A percentile compares a stretch with the other conserved stretches of the same genome.
Evolutionary conservation across 202 grass and related monocot species (phyloP).

Genomic region (Schoenoplectus triqueter): DNA sequence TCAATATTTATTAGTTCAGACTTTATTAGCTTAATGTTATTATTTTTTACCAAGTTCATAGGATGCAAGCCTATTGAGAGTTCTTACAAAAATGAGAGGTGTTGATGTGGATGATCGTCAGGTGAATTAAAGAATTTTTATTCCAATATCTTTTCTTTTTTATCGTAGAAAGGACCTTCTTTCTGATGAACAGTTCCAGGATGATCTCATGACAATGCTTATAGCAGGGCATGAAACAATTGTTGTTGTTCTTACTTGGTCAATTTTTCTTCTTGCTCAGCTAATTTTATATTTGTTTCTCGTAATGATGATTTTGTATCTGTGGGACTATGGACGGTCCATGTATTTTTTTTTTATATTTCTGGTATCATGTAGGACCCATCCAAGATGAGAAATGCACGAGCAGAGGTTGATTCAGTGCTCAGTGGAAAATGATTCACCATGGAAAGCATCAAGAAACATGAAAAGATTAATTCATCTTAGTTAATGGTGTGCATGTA

Average conservation of each 20-base stretch:
- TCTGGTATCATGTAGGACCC: slow-evolving; percentile 63
- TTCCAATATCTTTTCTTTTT: background rate
- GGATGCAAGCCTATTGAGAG: slow-evolving; percentile 90
- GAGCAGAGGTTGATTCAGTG: slow-evolving; percentile 82
- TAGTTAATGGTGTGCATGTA: slow-evolving; percentile 24
- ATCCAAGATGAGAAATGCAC: slow-evolving; percentile 92
- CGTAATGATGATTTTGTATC: background rate
- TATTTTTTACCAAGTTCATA: slow-evolving; percentile 44
- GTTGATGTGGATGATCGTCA: slow-evolving; percentile 92
- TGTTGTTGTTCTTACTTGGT: slow-evolving; percentile 95
- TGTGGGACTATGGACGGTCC: background rate
- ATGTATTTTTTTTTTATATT: slow-evolving; percentile 7
- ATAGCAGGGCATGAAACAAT: slow-evolving; percentile 99
- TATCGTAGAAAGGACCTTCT: background rate
- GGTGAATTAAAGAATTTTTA: slow-evolving; percentile 45
- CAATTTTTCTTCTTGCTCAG: slow-evolving; percentile 83
- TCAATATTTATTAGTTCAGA: slow-evolving; percentile 17
- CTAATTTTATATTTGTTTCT: slow-evolving; percentile 38
- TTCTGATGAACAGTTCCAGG: slow-evolving; percentile 64
- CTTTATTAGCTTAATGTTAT: slow-evolving; percentile 13
- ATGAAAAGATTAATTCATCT: slow-evolving; percentile 61
- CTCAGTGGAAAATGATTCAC: slow-evolving; percentile 60
- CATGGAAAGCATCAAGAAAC: slow-evolving; percentile 62
- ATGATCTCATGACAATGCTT: slow-evolving; percentile 99
- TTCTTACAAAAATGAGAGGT: slow-evolving; percentile 96